A percentile compares a stretch with the other conserved stretches of the same genome.
Conservation (phyloP, 2,329 filamentous ascomycete species). For the Davidsoniella virescens region DNA sequence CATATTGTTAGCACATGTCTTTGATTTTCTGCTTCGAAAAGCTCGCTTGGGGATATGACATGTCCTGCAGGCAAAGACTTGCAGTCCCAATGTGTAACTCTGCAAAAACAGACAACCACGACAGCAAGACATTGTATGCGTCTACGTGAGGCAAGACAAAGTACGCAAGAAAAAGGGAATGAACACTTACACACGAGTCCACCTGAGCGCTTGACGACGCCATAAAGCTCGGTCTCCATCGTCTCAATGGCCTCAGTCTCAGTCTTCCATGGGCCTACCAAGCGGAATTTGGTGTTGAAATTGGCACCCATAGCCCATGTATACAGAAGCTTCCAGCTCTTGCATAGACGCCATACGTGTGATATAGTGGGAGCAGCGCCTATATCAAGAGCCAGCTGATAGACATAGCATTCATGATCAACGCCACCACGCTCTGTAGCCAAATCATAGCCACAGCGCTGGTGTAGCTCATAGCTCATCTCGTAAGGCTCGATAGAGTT, state of each 20-base stretch:
- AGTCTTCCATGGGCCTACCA: slow-evolving; percentile 29
- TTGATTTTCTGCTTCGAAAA: too few relatives aligned
- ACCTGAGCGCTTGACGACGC: slow-evolving; percentile 22
- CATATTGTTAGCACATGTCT: too few relatives aligned
- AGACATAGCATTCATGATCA: slow-evolving; percentile 33
- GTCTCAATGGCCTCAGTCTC: slow-evolving; percentile 21
- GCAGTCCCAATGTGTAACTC: background rate
- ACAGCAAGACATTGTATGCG: background rate
- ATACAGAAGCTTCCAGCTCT: slow-evolving; percentile 19
- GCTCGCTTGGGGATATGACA: too few relatives aligned
- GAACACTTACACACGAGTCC: slow-evolving; percentile 23
- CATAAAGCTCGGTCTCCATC: slow-evolving; percentile 27
- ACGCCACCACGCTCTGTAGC: slow-evolving; percentile 25
- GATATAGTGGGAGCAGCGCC: slow-evolving; percentile 25
- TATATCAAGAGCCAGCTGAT: slow-evolving; percentile 32
- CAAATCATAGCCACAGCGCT: slow-evolving; percentile 20
- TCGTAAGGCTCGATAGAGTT: slow-evolving; percentile 22
- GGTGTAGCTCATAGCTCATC: slow-evolving; percentile 25
- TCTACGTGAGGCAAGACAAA: background rate
- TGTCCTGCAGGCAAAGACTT: too few relatives aligned
- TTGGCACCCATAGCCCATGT: slow-evolving; percentile 33
- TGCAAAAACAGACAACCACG: background rate
- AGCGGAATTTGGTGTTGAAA: slow-evolving; percentile 32
- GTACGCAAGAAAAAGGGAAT: background rate
- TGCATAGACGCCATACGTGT: slow-evolving; percentile 19